Base-by-base conservation (phyloP, 768 basidiomycete genomes). In the Hemileccinum rubropunctum region DNA sequence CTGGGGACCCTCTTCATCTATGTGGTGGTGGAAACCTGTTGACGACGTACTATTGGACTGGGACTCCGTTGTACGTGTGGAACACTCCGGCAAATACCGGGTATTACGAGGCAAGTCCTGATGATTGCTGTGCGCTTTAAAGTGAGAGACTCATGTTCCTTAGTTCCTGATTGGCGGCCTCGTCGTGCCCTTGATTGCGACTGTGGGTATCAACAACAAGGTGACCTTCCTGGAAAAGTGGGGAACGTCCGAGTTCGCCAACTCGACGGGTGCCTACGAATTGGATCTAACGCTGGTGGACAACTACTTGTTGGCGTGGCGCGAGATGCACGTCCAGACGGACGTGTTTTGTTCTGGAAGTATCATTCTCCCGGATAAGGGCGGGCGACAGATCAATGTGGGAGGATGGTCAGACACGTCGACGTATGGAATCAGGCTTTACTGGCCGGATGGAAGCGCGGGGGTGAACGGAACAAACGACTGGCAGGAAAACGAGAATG, bases 331-430 rank as follows among this genome's bases (percentile, higher is more conserved):
- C 52, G 69, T 88, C 56, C 73, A 87, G 68, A 75, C 84, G 10
- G 86, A 91, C 56, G 86, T 91, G 11, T 91, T 91, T 73, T 91
- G 89, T 61, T 81, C 88, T 4, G 89, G 72, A 10, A 79, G 80
- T 38, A 71, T 91, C 39, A 78, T 87, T 30, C 78, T 91, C 30
- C 89, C 89, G 1, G 89, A 91, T 61, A 85, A 83, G 53, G 82
- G 69, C 14, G 89, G 73, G 3, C 53, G 67, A 10, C 58, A 58
- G 50, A 58, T 66, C 41, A 62, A 63, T 37, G 33, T 69, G 9
- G 59, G 63, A 15, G 73, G 72, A 6, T 81, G 88, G 88, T 86
- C 86, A 15, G 68, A 79, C 45, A 70, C 78, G 2, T 88, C 87
- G 18, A 88, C 87, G 10, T 85, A 72, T 45, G 89, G 89, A 35